Base-by-base conservation (phyloP, 2,329 filamentous ascomycete species). In the Cladorrhinum sp. region DNA sequence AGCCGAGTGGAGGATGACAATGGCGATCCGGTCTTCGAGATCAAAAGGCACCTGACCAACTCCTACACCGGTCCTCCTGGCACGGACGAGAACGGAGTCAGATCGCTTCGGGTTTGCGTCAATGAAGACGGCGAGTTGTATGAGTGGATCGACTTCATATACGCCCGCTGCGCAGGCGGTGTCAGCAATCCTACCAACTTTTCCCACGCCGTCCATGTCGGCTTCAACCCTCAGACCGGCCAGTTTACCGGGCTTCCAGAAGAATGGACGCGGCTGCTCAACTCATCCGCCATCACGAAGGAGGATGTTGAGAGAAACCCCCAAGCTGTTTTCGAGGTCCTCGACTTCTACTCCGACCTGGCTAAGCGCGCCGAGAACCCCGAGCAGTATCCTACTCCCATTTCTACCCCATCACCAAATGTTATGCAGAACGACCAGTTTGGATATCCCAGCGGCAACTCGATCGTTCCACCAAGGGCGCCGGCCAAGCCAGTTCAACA, bases 151-250 rank as follows among this genome's bases (percentile, higher is more conserved):
- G 95, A 99, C 75, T 91, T 93, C 74, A 96, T 99, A 67, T 98
- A 98, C 74, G 92, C 93, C 68, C 89, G 93, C 65, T 98, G 93
- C 74, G 95, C 95, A 18, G 93, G 95, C 63, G 95, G 95, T 68
- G 95, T 99, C 59, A 97, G 93, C 77, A 97, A 98, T 75, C 95
- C 95, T 5, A 98, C 95, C 66, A 97, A 98, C 79, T 99, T 99
- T 78, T 92, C 90, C 23, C 95, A 99, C 74, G 90, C 93, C 51
- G 93, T 99, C 23, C 95, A 99, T 74, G 95, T 99, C 66, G 95
- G 95, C 62, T 99, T 98, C 72, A 95, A 99, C 73, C 92, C 93
- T 24, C 89, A 92, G 69, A 96, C 92, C 2, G 95, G 95, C 65
- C 92, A 95, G 67, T 99, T 99, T 70, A 92, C 96, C 52, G 95